phyloP scores from a whole-genome alignment of 768 basidiomycete species.

The Xerocomus brunneocitrinus region DNA sequence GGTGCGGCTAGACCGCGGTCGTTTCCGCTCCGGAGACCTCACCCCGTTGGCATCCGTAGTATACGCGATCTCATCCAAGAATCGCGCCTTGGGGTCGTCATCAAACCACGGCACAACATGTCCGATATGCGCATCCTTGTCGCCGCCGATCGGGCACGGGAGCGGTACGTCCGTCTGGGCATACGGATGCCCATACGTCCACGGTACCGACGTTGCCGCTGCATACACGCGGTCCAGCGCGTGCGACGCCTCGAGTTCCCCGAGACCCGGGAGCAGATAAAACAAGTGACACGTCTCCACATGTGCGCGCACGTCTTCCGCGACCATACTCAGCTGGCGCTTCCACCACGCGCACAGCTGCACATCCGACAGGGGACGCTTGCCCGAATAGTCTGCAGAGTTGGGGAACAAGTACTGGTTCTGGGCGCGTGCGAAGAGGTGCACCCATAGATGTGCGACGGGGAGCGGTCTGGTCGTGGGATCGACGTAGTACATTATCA shows the following conservation, averaged over 20 bases:
- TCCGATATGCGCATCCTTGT: constrained; percentile 43
- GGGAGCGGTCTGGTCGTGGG: constrained; percentile 57
- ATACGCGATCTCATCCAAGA: constrained; percentile 85
- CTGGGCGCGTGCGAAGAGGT: constrained; percentile 89
- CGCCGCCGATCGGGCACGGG: constrained; percentile 39
- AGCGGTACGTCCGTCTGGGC: constrained; percentile 38
- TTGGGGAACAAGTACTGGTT: constrained; percentile 93
- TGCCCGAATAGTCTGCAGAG: constrained; percentile 63
- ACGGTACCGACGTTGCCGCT: constrained; percentile 30
- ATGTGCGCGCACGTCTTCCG: constrained; percentile 32
- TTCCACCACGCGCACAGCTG: constrained; percentile 94
- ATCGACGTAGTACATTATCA: constrained; percentile 62
- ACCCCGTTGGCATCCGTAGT: constrained; percentile 57
- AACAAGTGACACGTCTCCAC: constrained; percentile 31
- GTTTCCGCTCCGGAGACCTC: constrained; percentile 60
- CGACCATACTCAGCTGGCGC: constrained; percentile 58
- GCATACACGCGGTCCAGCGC: constrained; percentile 42
- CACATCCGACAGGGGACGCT: constrained; percentile 72
- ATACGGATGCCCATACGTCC: constrained; percentile 84
- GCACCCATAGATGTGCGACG: constrained; percentile 64
- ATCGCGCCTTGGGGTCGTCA: constrained; percentile 96
- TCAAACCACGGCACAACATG: constrained; percentile 84
- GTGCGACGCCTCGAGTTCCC: constrained; percentile 60
- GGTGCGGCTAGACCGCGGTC: constrained; percentile 34
- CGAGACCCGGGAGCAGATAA: constrained; percentile 70